These are phyloP conservation scores for Leucoagaricus sp. DNA, from an alignment of 1,284 basidiomycete genomes.

Conservation along the genomic window DNA sequence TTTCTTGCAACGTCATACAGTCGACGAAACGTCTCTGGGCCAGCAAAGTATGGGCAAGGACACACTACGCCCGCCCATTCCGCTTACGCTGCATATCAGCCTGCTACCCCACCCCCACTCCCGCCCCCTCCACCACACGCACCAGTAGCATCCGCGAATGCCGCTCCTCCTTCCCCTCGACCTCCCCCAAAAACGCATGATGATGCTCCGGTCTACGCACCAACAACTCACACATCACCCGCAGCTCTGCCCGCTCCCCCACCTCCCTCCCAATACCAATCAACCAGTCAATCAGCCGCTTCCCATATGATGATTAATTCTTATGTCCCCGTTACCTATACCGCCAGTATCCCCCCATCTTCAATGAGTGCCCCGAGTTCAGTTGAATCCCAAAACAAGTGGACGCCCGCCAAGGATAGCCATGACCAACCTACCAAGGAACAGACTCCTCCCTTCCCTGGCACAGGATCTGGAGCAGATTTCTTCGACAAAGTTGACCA, in stretches of 20 bases:
- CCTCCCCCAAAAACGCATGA: slow-evolving; percentile 4
- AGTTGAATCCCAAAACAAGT: background rate
- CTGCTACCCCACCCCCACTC: slow-evolving; percentile 19
- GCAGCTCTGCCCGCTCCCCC: too few relatives aligned
- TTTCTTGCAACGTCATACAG: slow-evolving; percentile 56
- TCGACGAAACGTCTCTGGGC: slow-evolving; percentile 35
- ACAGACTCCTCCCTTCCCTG: background rate
- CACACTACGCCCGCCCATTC: slow-evolving; percentile 22
- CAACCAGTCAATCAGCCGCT: background rate
- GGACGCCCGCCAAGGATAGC: background rate
- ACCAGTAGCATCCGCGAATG: slow-evolving; percentile 23
- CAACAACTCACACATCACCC: background rate
- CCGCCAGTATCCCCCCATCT: background rate
- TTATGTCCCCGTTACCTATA: background rate
- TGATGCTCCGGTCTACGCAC: slow-evolving; percentile 1
- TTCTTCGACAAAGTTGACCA: background rate
- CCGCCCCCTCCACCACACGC: slow-evolving; percentile 13
- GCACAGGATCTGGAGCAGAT: background rate
- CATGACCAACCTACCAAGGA: background rate
- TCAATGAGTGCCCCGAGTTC: background rate
- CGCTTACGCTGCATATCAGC: slow-evolving; percentile 28
- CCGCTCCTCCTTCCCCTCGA: slow-evolving; percentile 17
- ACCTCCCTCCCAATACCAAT: too few relatives aligned
- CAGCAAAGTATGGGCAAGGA: background rate
- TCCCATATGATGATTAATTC: background rate